These are phyloP conservation scores for Hypericum perforatum DNA, from an alignment of 345 rosid genomes.

Conservation along the genomic window DNA sequence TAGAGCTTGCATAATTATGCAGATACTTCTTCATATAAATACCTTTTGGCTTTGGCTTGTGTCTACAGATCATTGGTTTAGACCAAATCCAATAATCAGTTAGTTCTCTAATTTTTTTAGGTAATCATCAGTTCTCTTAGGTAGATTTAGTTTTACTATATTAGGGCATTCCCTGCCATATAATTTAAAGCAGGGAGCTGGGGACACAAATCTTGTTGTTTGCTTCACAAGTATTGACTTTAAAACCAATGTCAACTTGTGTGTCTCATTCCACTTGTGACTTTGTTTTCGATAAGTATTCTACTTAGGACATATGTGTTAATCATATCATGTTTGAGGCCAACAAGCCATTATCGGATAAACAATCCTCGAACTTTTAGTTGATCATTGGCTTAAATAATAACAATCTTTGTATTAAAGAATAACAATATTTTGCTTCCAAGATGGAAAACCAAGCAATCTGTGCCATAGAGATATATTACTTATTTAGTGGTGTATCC, in stretches of 20 bases:
- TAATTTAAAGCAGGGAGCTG: constrained; percentile 15
- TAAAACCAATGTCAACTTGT: constrained; percentile 5
- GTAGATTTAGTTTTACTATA: constrained; percentile 7
- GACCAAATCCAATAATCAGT: constrained; percentile 26
- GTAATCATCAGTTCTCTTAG: constrained; percentile 1
- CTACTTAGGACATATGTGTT: no score
- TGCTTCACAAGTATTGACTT: constrained; percentile 9
- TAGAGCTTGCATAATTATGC: constrained; percentile 15
- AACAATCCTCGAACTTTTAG: no score
- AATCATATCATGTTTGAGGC: no score
- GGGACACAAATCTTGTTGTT: neutral
- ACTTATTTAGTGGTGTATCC: no score
- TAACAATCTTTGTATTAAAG: no score
- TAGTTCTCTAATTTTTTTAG: constrained; percentile 1
- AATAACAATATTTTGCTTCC: no score
- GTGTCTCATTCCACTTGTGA: neutral
- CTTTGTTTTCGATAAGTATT: no score
- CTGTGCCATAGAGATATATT: no score
- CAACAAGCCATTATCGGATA: no score
- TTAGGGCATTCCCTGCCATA: constrained; percentile 28
- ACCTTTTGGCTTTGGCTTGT: constrained; percentile 7
- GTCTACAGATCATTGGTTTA: constrained; percentile 26
- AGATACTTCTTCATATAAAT: neutral
- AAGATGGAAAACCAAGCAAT: no score
- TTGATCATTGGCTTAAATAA: no score